phyloP scores from a whole-genome alignment of 352 stramenopile genomes.

The Plasmopara viticola region DNA sequence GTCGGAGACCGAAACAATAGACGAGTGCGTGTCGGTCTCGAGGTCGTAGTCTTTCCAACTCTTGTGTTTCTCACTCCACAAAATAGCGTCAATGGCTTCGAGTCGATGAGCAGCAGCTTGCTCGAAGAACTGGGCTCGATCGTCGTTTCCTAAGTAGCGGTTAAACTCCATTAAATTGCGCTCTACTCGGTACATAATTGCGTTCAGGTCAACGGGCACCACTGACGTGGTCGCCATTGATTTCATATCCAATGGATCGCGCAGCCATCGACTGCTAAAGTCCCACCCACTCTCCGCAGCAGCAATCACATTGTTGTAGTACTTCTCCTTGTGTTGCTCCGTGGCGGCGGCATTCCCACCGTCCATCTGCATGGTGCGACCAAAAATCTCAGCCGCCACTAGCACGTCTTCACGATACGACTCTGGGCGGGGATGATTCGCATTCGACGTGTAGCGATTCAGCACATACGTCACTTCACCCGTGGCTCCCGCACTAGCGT shows the following conservation, averaged over 20 bases:
- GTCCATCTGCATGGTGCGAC: conserved; percentile 25
- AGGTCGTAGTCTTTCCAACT: conserved; percentile 76
- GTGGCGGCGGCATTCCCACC: conserved; percentile 29
- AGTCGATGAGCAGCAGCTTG: conserved; percentile 31
- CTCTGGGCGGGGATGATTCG: conserved; percentile 74
- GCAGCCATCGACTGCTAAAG: conserved; percentile 84
- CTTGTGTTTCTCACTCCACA: conserved; percentile 53
- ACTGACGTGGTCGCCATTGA: conserved; percentile 62
- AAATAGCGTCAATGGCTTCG: conserved; percentile 56
- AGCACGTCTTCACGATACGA: conserved; percentile 82
- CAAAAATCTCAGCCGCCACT: conserved; percentile 58
- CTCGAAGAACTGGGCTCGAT: conserved; percentile 44
- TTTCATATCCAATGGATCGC: conserved; percentile 53
- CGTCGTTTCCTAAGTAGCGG: conserved; percentile 29
- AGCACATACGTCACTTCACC: conserved; percentile 36
- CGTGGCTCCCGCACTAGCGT: conserved; percentile 8
- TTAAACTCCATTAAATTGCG: conserved; percentile 68
- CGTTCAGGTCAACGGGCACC: conserved; percentile 82
- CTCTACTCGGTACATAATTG: conserved; percentile 77
- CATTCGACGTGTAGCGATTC: conserved; percentile 74
- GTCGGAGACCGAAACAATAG: conserved; percentile 52
- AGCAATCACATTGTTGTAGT: conserved; percentile 81
- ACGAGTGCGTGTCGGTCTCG: conserved; percentile 38
- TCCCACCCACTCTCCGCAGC: conserved; percentile 88
- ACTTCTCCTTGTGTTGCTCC: conserved; percentile 51